Evolutionary conservation across 2,329 filamentous ascomycete species (phyloP).

Genomic region (Penicillium sp.): DNA sequence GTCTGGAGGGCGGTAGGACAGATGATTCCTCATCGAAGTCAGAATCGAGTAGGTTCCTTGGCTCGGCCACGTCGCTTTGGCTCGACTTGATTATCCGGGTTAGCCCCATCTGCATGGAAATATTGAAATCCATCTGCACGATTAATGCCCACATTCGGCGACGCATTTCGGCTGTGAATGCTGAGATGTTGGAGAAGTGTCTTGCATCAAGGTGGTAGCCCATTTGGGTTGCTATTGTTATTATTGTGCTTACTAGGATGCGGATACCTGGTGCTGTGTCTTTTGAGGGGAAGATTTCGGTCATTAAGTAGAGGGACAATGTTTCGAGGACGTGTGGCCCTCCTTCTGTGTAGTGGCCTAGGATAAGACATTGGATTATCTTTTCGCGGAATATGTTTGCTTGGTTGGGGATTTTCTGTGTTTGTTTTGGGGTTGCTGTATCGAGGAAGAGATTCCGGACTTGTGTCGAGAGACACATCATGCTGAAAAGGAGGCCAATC

Average conservation of each 20-base stretch:
- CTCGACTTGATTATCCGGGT: conserved; percentile 59
- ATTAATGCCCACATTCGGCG: conserved; percentile 39
- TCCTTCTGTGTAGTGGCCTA: conserved; percentile 56
- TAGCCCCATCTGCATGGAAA: conserved; percentile 63
- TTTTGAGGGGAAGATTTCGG: neutral
- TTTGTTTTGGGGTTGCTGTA: too few relatives aligned
- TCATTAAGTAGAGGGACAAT: neutral
- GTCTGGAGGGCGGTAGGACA: conserved; percentile 53
- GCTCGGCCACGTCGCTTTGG: conserved; percentile 57
- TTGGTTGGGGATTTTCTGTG: too few relatives aligned
- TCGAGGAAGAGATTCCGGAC: too few relatives aligned
- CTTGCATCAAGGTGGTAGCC: conserved; percentile 60
- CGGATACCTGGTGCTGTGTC: conserved; percentile 1
- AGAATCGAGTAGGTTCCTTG: conserved; percentile 59
- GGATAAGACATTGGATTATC: conserved; percentile 55
- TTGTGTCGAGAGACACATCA: too few relatives aligned
- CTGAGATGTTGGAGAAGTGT: conserved; percentile 51
- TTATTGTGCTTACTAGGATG: conserved; percentile 1
- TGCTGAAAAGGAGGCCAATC: too few relatives aligned
- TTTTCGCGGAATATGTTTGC: conserved; percentile 21
- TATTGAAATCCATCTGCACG: conserved; percentile 55
- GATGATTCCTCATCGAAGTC: conserved; percentile 55
- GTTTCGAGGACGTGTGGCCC: conserved; percentile 57
- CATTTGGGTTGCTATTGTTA: conserved; percentile 53
- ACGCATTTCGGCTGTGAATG: conserved; percentile 56